phyloP scores from a whole-genome alignment of 805 yeast species.

The Candida arabinofermentans region DNA sequence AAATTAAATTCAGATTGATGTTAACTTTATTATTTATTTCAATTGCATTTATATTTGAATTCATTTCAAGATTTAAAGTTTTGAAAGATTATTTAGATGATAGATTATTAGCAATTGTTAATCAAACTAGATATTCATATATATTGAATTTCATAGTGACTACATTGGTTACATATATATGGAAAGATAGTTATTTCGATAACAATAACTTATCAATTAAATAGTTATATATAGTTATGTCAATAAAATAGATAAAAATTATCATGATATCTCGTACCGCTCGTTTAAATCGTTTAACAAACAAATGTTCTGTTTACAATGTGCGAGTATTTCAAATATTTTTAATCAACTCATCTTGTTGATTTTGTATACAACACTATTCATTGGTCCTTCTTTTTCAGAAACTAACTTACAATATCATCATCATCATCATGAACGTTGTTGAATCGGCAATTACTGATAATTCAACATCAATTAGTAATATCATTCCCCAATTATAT shows the following conservation, averaged over 20 bases:
- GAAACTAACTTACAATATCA: no score
- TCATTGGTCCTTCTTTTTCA: no score
- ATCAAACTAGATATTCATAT: constrained; percentile 21
- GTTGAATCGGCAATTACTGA: no score
- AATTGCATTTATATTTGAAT: constrained; percentile 17
- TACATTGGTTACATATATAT: constrained; percentile 19
- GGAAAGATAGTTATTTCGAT: constrained; percentile 25
- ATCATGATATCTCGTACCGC: constrained; percentile 1
- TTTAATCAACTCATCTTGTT: no score
- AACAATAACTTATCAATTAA: constrained; percentile 11
- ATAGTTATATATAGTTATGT: not conserved
- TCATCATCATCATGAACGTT: not conserved
- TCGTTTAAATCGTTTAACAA: constrained; percentile 8
- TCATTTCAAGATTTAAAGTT: constrained; percentile 16
- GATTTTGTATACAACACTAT: no score
- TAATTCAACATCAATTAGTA: no score
- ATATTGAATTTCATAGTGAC: constrained; percentile 20
- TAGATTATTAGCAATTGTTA: constrained; percentile 15
- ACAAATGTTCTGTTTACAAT: no score
- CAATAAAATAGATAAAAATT: not conserved
- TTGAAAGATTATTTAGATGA: constrained; percentile 9
- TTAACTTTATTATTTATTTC: constrained; percentile 14
- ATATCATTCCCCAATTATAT: no score
- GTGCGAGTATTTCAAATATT: not conserved
- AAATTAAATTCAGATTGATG: constrained; percentile 14